Percentiles rank a stretch among this genome's conserved stretches.
These are phyloP conservation scores for Penicillium sp. DNA, from an alignment of 2,329 filamentous ascomycete genomes.

Conservation along the genomic window DNA sequence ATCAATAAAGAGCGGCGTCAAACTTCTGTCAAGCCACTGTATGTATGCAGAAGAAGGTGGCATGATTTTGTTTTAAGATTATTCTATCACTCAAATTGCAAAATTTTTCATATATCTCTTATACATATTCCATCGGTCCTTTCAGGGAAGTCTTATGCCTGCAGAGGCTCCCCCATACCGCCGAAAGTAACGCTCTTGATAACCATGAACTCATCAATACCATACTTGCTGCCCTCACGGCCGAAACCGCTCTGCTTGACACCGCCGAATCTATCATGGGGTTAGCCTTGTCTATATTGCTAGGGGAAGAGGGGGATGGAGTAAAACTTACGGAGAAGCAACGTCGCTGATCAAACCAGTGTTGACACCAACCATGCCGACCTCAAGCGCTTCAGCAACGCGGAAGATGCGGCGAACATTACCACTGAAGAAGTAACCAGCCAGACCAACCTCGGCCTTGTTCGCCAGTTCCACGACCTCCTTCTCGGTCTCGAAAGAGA, in stretches of 20 bases:
- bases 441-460: slow-evolving; percentile 79
- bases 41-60: neutral
- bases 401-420: slow-evolving; percentile 64
- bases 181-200: slow-evolving; percentile 73
- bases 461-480: slow-evolving; percentile 89
- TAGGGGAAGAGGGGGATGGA: neutral
- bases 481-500: slow-evolving; percentile 84
- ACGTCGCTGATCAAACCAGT: slow-evolving; percentile 66
- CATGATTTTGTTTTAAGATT: neutral
- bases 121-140: slow-evolving; percentile 1
- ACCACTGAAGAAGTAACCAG: slow-evolving; percentile 87
- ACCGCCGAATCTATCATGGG: slow-evolving; percentile 66
- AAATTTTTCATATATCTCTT: slow-evolving; percentile 2
- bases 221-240: slow-evolving; percentile 76
- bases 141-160: slow-evolving; percentile 40
- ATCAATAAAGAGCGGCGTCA: no score
- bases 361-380: slow-evolving; percentile 66
- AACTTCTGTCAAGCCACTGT: no score
- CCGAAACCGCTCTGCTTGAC: slow-evolving; percentile 84
- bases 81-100: slow-evolving; percentile 2
- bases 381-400: slow-evolving; percentile 61
- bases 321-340: slow-evolving; percentile 51
- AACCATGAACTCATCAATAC: slow-evolving; percentile 74
- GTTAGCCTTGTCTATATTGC: slow-evolving; percentile 19
- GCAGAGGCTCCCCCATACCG: slow-evolving; percentile 63